Base-by-base conservation (phyloP, 495 filamentous ascomycete species). In the Lichina pygmaea region DNA sequence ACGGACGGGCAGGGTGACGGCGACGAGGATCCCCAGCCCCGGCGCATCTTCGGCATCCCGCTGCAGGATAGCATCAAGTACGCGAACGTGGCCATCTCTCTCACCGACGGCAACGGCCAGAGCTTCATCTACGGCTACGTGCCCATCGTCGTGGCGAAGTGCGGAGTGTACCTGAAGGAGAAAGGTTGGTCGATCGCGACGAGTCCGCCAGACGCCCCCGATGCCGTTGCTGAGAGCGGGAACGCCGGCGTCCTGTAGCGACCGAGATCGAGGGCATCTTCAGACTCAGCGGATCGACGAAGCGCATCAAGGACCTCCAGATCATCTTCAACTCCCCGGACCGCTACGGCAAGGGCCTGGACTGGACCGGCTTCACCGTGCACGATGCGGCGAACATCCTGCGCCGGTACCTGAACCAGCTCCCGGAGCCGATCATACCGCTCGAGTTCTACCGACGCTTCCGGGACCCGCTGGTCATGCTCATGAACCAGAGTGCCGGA, bases 111-210 rank as follows among this genome's bases (percentile, higher is more conserved):
- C 44, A 71, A 84, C 46, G 89, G 86, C 12, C 72, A 86, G 54
- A 93, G 84, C 58, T 94, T 89, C 57, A 93, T 94, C 30, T 99
- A 99, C 59, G 89, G 89, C 52, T 99, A 99, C 57, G 86, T 99
- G 6, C 89, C 89, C 8, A 94, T 99, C 51, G 86, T 99, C 42
- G 86, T 99, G 37, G 89, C 89, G 6, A 99, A 99, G 60, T 99
- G 89, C 59, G 89, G 89, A 42, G 86, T 99, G 2, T 99, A 83
- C 54, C 61, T 99, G 51, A 99, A 99, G 57, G 89, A 99, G 58
- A 94, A 93, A 76, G 89, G 89, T 93, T 15, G 11, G 39, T 32
- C 10, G 33, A 42, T n/a, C 46, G 36, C 24, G 17, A 39, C n/a
- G 6, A 0, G 42, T 46, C 13, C 36, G 13, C 6, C 6, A 5